Evolutionary conservation across 768 basidiomycete genomes (phyloP), one percentile per base, ranked within the genome.

Genomic region (Tricholoma furcatifolium): DNA sequence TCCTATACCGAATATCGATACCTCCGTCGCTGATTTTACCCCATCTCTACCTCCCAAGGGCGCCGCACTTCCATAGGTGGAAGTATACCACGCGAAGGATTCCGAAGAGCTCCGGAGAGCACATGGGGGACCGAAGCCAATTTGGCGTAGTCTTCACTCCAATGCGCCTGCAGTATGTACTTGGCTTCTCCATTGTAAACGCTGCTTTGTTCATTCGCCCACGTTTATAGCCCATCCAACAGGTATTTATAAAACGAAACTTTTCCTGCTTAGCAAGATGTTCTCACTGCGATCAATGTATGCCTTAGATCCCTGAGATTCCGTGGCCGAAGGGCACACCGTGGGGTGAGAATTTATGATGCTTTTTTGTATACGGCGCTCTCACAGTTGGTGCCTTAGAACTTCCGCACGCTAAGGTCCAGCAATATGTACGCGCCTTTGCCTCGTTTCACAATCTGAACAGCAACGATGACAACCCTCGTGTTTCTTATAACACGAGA

Each of bases 401-500:
- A 35, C 61, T 75, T 20, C 59, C 71, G 6, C 66, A 77, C 30
- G 59, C 62, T 4, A 63, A 67, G 42, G 31, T 74, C 31, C 61
- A 65, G 50, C 63, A 67, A 38, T 75, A 80, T 54, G 50, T 78
- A 8, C 72, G 72, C 17, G 63, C 70, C 1, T 79, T 75, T 49
- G 73, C 74, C 6, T 73, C 73, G 2, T 72, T 65, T 58, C 71
- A 71, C 30, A 68, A 70, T 15, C 53, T 77, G 18, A 76, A 77
- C 59, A 69, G 65, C 53, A 71, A 79, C 47, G 78, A 78, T 46
- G 61, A 64, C 7, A 76, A 70, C 48, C 65, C 67, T 0, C 60
- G 69, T 20, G 53, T 70, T 1, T 69, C 70, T 2, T 79, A 74
- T 62, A 75, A 76, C 60, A 80, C 79, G 0, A 74, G 78, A 9